Conservation (phyloP, 2,329 filamentous ascomycete genomes). For the Ceratocystis destructans region DNA sequence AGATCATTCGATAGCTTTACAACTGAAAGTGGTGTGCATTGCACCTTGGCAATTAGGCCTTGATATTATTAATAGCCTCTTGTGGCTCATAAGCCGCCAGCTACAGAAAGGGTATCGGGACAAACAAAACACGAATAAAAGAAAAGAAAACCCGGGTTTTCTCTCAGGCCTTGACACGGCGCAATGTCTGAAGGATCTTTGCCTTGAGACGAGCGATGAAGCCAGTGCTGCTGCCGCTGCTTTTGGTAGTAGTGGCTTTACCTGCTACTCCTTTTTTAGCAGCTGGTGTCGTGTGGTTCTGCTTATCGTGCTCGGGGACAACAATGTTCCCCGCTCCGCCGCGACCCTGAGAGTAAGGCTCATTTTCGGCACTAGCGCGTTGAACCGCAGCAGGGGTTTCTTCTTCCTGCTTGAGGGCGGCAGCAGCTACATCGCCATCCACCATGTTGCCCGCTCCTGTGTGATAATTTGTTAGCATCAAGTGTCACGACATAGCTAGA, state of each 20-base stretch:
- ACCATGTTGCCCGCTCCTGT: constrained; percentile 46
- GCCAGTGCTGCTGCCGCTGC: constrained; percentile 3
- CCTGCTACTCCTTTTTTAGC: constrained; percentile 31
- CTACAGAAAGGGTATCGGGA: constrained; percentile 5
- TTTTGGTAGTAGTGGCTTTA: constrained; percentile 37
- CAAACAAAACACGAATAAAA: constrained; percentile 2
- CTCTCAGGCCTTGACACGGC: background rate
- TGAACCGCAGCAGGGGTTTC: constrained; percentile 39
- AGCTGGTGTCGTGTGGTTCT: constrained; percentile 23
- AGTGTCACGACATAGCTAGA: background rate
- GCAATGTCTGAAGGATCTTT: constrained; percentile 1
- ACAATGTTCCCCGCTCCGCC: constrained; percentile 47
- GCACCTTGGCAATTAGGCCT: background rate
- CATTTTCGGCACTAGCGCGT: constrained; percentile 34
- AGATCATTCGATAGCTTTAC: too few species aligned
- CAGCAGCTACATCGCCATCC: constrained; percentile 31
- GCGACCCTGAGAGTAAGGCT: constrained; percentile 42
- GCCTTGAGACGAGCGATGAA: background rate
- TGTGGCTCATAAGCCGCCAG: background rate
- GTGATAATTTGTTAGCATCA: background rate
- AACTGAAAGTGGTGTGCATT: background rate
- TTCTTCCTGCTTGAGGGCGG: constrained; percentile 37
- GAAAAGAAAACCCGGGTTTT: background rate
- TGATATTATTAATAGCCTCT: background rate
- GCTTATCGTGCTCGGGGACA: constrained; percentile 25